Evolutionary conservation across 2,329 filamentous ascomycete genomes (phyloP).

Genomic region (Fusarium papillatum): DNA sequence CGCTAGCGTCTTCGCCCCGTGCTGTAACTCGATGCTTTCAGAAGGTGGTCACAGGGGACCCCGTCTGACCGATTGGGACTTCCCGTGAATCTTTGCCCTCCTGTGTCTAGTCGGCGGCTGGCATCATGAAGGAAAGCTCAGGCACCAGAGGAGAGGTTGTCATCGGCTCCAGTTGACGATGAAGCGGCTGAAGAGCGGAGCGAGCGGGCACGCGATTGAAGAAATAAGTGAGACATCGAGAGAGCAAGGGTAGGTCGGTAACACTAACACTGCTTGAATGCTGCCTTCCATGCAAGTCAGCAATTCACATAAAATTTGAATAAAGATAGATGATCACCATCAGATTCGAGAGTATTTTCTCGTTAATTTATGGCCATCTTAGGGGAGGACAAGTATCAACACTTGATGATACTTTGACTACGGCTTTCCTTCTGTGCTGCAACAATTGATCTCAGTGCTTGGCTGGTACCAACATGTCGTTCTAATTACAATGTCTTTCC

Average conservation of each 20-base stretch:
- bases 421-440: not conserved
- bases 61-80: constrained; percentile 16
- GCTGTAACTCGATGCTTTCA: constrained; percentile 36
- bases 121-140: not conserved
- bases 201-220: not conserved
- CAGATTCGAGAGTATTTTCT: not conserved
- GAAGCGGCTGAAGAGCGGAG: not conserved
- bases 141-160: not conserved
- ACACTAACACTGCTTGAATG: not conserved
- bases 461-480: not conserved
- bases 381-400: not conserved
- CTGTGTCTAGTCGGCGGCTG: not conserved
- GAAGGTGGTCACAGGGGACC: constrained; percentile 30
- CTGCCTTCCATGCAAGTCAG: too few species aligned
- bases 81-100: constrained; percentile 8
- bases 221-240: not conserved
- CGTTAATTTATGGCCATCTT: not conserved
- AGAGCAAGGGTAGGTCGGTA: not conserved
- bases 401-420: not conserved
- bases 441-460: too few species aligned
- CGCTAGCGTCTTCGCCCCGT: constrained; percentile 3
- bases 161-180: not conserved
- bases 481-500: not conserved
- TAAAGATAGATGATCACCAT: not conserved
- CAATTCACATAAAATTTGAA: not conserved